Percentiles rank a stretch among this genome's conserved stretches.
These are phyloP conservation scores for Cinchona pubescens DNA, from an alignment of 257 asterid genomes.

Conservation along the genomic window DNA sequence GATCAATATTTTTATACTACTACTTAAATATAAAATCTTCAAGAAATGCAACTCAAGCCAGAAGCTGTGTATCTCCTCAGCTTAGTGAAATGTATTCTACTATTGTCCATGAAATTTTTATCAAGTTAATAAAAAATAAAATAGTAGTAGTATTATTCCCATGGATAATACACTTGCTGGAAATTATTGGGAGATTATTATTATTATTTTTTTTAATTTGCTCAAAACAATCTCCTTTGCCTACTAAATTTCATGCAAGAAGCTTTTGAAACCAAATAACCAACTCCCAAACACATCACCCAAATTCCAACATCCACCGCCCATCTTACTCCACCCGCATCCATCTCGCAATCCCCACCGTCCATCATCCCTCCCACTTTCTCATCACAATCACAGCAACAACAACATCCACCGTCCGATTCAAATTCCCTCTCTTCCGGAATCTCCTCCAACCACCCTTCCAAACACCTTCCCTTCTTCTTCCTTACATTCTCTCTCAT, in stretches of 20 bases:
- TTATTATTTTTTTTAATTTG: neutral
- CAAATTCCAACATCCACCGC: constrained; percentile 49
- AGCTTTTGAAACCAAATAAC: constrained; percentile 57
- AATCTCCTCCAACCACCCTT: constrained; percentile 56
- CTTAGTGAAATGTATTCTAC: no score
- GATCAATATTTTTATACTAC: no score
- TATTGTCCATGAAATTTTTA: no score
- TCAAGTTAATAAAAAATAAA: no score
- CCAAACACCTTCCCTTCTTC: constrained; percentile 25
- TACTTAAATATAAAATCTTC: no score
- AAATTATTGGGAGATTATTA: neutral
- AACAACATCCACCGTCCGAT: constrained; percentile 22
- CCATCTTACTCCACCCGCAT: constrained; percentile 21
- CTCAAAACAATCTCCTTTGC: constrained; percentile 19
- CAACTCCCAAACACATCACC: constrained; percentile 75
- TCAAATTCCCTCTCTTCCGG: constrained; percentile 60
- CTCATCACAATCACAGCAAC: constrained; percentile 37
- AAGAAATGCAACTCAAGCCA: no score
- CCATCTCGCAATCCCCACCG: constrained; percentile 8
- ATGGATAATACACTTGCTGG: no score
- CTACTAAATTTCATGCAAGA: constrained; percentile 22
- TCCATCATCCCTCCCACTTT: constrained; percentile 1
- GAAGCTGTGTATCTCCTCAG: no score
- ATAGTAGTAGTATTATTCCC: no score
- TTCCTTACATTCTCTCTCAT: constrained; percentile 40